A percentile compares a stretch with the other conserved stretches of the same genome.
phyloP scores from a whole-genome alignment of 2,329 filamentous ascomycete species.

The Diaporthe vaccinii region DNA sequence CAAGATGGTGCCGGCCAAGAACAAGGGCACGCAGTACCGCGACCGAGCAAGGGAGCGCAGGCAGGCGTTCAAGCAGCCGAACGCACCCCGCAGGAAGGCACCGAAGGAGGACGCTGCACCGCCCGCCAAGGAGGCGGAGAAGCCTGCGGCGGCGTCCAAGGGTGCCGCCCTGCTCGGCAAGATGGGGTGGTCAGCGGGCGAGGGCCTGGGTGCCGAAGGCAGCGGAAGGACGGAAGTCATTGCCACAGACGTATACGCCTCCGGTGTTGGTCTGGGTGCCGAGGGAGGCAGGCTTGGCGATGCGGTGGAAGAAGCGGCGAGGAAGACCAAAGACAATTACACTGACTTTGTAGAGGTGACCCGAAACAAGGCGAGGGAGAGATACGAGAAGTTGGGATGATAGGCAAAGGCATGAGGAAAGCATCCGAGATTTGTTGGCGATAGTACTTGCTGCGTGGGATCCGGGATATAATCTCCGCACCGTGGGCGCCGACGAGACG shows the following conservation, averaged over 20 bases:
- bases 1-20: constrained; percentile 46
- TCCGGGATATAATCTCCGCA: neutral
- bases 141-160: constrained; percentile 59
- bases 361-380: constrained; percentile 75
- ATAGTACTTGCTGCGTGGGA: neutral
- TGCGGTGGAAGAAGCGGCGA: constrained; percentile 73
- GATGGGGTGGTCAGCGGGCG: constrained; percentile 78
- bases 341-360: constrained; percentile 74
- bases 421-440: neutral
- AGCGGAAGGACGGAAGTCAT: constrained; percentile 75
- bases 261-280: constrained; percentile 78
- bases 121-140: constrained; percentile 47
- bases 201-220: constrained; percentile 74
- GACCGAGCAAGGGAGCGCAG: constrained; percentile 79
- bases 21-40: constrained; percentile 62
- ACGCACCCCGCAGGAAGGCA: constrained; percentile 59
- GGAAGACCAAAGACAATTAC: constrained; percentile 72
- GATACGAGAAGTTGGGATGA: constrained; percentile 69
- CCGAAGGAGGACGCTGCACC: constrained; percentile 55
- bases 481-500: neutral
- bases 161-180: constrained; percentile 78
- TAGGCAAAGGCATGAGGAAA: neutral
- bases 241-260: constrained; percentile 73
- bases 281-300: constrained; percentile 79
- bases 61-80: constrained; percentile 70